Conservation (phyloP, 176 grass and related monocot genomes). For the Phyllostachys edulis region DNA sequence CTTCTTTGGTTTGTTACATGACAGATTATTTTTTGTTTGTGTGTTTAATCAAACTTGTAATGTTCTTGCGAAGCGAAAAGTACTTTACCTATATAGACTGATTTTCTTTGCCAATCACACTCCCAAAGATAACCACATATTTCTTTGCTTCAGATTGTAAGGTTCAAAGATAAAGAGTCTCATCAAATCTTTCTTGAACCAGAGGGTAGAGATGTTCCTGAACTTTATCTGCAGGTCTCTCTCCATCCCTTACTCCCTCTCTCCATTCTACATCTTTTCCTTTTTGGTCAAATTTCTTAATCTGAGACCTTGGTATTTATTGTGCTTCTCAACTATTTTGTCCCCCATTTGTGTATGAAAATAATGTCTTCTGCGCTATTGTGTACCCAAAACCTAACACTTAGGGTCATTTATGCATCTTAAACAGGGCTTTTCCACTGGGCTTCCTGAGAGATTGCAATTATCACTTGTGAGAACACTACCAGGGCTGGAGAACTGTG, state of each 20-base stretch:
- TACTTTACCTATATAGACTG: neutral
- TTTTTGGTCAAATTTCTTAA: conserved; percentile 31
- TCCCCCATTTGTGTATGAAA: conserved; percentile 5
- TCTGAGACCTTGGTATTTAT: conserved; percentile 3
- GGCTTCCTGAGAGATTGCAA: conserved; percentile 89
- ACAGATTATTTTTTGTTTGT: neutral
- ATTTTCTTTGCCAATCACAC: neutral
- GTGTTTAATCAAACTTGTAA: conserved; percentile 5
- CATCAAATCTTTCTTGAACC: conserved; percentile 99
- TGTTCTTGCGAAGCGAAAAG: neutral
- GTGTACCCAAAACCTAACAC: neutral
- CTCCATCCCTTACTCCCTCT: neutral
- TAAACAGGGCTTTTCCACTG: conserved; percentile 86
- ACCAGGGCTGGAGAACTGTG: conserved; percentile 89
- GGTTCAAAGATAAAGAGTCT: conserved; percentile 96
- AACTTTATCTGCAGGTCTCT: conserved; percentile 91
- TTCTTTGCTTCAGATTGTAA: conserved; percentile 78
- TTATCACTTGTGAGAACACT: conserved; percentile 81
- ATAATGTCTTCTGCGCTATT: conserved; percentile 13
- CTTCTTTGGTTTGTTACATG: conserved; percentile 15
- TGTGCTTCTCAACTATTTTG: neutral
- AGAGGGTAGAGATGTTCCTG: conserved; percentile 89
- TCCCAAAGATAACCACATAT: conserved; percentile 14
- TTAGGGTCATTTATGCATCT: conserved; percentile 27
- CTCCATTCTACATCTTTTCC: neutral